These are phyloP conservation scores for Phaeosphaeria sp. DNA, from an alignment of 2,329 filamentous ascomycete genomes.

Conservation along the genomic window DNA sequence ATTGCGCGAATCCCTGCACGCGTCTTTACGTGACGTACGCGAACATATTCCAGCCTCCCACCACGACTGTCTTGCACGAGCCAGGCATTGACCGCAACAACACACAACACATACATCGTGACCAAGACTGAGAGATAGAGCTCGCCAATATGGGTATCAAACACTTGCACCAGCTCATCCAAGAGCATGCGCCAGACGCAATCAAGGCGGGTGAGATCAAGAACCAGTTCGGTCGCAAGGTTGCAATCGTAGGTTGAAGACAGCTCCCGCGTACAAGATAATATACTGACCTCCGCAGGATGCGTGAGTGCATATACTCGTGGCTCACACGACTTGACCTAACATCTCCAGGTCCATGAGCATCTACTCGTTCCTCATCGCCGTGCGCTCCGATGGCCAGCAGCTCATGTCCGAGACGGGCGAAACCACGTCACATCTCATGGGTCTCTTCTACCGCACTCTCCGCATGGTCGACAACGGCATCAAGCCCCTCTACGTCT, in stretches of 20 bases:
- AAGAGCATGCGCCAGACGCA: conserved; percentile 89
- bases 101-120: neutral
- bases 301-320: conserved; percentile 47
- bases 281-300: conserved; percentile 48
- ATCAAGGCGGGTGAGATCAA: conserved; percentile 98
- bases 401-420: conserved; percentile 94
- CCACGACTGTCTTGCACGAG: conserved; percentile 10
- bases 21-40: conserved; percentile 38
- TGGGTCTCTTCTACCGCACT: conserved; percentile 99
- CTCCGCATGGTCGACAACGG: conserved; percentile 98
- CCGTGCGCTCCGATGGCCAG: conserved; percentile 94
- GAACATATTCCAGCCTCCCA: conserved; percentile 26
- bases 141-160: conserved; percentile 49
- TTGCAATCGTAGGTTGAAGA: conserved; percentile 78
- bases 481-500: conserved; percentile 98
- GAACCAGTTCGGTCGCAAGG: conserved; percentile 97
- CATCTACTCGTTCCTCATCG: conserved; percentile 98
- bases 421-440: conserved; percentile 96
- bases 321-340: conserved; percentile 4
- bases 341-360: conserved; percentile 79
- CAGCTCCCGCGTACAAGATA: neutral
- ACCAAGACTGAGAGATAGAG: neutral
- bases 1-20: conserved; percentile 38
- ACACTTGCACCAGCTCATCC: conserved; percentile 57
- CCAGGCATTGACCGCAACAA: conserved; percentile 1